A percentile compares a stretch with the other conserved stretches of the same genome.
Evolutionary conservation across 176 grass and related monocot species (phyloP).

Genomic region (Elymus sibiricus): DNA sequence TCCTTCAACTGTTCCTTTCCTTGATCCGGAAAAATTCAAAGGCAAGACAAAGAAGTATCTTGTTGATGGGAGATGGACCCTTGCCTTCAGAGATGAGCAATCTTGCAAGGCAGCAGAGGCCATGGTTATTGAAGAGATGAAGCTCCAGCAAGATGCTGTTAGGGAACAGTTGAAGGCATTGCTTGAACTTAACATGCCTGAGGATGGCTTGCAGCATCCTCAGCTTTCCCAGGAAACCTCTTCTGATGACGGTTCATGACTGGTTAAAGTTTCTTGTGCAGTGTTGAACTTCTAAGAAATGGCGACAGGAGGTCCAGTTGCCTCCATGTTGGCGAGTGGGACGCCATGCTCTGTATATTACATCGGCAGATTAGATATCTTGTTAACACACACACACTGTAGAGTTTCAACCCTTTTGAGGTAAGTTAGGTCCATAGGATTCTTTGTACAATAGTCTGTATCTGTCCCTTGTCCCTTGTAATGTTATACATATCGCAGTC

Average conservation of each 20-base stretch:
- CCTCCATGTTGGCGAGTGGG: slow-evolving; percentile 10
- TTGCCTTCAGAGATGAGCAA: slow-evolving; percentile 83
- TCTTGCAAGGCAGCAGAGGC: slow-evolving; percentile 60
- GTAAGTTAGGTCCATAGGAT: slow-evolving; percentile 49
- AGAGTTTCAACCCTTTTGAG: slow-evolving; percentile 47
- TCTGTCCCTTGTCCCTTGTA: slow-evolving; percentile 47
- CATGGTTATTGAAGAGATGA: slow-evolving; percentile 74
- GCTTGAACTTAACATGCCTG: slow-evolving; percentile 51
- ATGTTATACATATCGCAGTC: slow-evolving; percentile 49
- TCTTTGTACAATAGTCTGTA: slow-evolving; percentile 85
- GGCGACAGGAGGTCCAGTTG: background rate
- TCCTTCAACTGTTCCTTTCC: slow-evolving; percentile 69
- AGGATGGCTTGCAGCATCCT: slow-evolving; percentile 37
- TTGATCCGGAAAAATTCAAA: slow-evolving; percentile 72
- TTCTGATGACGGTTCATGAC: slow-evolving; percentile 36
- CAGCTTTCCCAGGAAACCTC: slow-evolving; percentile 10
- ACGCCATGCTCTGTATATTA: slow-evolving; percentile 41
- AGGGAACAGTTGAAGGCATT: slow-evolving; percentile 55
- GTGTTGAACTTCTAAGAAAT: slow-evolving; percentile 12
- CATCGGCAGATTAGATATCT: slow-evolving; percentile 24
- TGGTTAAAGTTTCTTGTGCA: slow-evolving; percentile 16
- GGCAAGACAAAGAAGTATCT: slow-evolving; percentile 62
- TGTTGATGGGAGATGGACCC: slow-evolving; percentile 96
- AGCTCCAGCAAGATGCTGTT: slow-evolving; percentile 52
- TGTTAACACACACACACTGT: slow-evolving; percentile 44